Percentiles rank a stretch among this genome's conserved stretches.
phyloP scores from a whole-genome alignment of 352 stramenopile species.

The Phytophthora litchii region DNA sequence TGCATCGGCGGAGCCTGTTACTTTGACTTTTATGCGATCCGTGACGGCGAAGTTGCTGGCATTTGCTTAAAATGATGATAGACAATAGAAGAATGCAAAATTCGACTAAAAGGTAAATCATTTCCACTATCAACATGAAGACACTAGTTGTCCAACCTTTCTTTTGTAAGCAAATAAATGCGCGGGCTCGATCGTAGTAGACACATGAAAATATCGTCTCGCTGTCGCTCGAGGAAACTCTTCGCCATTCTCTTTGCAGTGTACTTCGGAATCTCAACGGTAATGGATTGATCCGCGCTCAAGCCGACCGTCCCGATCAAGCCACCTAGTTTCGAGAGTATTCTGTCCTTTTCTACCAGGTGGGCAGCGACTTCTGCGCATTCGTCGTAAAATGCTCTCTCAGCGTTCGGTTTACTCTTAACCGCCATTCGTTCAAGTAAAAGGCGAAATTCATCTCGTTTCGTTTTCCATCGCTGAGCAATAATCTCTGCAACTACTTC shows the following conservation, averaged over 20 bases:
- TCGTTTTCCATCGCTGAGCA: conserved; percentile 11
- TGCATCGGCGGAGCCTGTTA: conserved; percentile 23
- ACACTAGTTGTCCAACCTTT: conserved; percentile 7
- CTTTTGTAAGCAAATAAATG: conserved; percentile 23
- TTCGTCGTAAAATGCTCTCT: conserved; percentile 26
- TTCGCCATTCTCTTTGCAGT: conserved; percentile 11
- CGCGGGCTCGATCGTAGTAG: conserved; percentile 11
- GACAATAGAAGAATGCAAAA: not conserved
- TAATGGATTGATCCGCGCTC: not conserved
- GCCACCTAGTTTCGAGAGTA: conserved; percentile 8
- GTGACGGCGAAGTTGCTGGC: conserved; percentile 35
- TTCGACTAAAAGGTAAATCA: not conserved
- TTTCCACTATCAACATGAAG: not conserved
- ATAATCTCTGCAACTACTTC: conserved; percentile 18
- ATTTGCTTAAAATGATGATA: conserved; percentile 2
- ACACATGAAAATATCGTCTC: conserved; percentile 20
- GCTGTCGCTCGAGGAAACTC: conserved; percentile 15
- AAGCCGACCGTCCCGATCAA: not conserved
- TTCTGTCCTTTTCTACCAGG: conserved; percentile 12
- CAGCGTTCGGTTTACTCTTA: conserved; percentile 14
- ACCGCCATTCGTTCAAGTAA: conserved; percentile 14
- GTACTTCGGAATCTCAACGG: not conserved
- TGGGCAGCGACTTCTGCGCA: conserved; percentile 17
- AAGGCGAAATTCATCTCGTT: conserved; percentile 2
- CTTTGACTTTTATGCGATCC: conserved; percentile 25